Evolutionary conservation across 1,284 basidiomycete genomes (phyloP).

Genomic region (Trametes hirsuta): DNA sequence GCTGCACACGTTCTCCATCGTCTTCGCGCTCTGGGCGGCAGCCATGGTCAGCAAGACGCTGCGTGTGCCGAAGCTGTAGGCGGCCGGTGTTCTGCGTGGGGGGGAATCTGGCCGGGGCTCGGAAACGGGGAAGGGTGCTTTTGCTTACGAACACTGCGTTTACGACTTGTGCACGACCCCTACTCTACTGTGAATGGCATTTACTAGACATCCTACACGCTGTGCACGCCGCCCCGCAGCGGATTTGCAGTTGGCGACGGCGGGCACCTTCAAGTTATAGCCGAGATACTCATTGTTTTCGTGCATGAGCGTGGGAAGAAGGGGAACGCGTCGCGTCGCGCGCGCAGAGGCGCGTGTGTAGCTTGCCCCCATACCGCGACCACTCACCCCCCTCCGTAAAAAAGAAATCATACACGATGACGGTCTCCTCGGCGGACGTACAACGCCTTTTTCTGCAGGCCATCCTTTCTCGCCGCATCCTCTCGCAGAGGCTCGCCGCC

Average conservation of each 20-base stretch:
- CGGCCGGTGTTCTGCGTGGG: neutral
- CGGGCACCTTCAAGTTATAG: neutral
- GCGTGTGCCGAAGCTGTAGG: conserved; percentile 74
- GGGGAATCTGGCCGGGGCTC: neutral
- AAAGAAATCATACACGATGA: conserved; percentile 32
- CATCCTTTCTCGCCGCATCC: conserved; percentile 66
- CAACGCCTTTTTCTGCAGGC: conserved; percentile 78
- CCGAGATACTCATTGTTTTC: neutral
- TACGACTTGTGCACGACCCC: conserved; percentile 20
- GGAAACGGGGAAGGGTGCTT: neutral
- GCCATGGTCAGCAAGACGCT: conserved; percentile 97
- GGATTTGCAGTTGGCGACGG: neutral
- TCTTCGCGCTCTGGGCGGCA: conserved; percentile 85
- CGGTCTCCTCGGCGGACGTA: conserved; percentile 57
- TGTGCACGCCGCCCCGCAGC: neutral
- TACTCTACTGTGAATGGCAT: conserved; percentile 17
- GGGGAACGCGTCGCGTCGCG: conserved; percentile 32
- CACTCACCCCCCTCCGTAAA: conserved; percentile 4
- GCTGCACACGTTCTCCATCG: conserved; percentile 72
- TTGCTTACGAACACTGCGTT: conserved; percentile 18
- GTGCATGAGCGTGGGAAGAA: conserved; percentile 16
- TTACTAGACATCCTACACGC: conserved; percentile 12
- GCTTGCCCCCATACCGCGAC: conserved; percentile 15
- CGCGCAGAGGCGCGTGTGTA: conserved; percentile 13
- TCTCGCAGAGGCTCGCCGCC: conserved; percentile 65